Conservation (phyloP, 1,139 yeast genomes). For the Geotrichum australiense region DNA sequence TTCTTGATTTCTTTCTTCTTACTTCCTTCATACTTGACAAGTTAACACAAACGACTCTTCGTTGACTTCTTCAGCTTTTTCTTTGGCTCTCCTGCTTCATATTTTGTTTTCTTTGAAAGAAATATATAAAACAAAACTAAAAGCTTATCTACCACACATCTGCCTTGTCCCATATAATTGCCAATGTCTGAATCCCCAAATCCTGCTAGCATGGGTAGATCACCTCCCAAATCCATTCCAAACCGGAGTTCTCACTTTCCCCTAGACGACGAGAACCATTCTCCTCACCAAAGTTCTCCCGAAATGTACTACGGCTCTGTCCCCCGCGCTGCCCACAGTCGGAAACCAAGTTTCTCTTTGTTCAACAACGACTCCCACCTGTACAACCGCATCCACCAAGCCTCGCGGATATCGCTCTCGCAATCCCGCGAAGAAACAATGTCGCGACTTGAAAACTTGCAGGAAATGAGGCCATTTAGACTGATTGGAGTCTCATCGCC, state of each 20-base stretch:
- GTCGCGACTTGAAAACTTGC: constrained; percentile 30
- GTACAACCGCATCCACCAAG: constrained; percentile 17
- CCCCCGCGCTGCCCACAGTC: background rate
- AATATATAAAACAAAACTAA: no score
- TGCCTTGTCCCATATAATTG: no score
- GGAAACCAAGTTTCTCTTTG: constrained; percentile 7
- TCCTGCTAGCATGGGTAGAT: no score
- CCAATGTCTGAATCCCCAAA: no score
- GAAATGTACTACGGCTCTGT: constrained; percentile 10
- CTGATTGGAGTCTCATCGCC: constrained; percentile 49
- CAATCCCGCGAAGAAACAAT: constrained; percentile 16
- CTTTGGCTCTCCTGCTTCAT: no score
- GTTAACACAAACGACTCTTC: background rate
- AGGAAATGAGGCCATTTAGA: constrained; percentile 46
- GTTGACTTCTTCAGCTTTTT: background rate
- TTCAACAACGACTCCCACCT: constrained; percentile 14
- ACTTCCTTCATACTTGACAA: background rate
- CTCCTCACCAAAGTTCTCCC: constrained; percentile 5
- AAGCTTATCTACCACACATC: no score
- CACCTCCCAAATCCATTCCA: no score
- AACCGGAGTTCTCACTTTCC: no score
- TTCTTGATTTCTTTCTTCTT: background rate
- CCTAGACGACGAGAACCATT: no score
- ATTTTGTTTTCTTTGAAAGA: no score
- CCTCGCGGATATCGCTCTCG: constrained; percentile 15